Percentiles rank a stretch among this genome's conserved stretches.
Evolutionary conservation across 1,284 basidiomycete genomes (phyloP).

Genomic region (Irpex sp.): DNA sequence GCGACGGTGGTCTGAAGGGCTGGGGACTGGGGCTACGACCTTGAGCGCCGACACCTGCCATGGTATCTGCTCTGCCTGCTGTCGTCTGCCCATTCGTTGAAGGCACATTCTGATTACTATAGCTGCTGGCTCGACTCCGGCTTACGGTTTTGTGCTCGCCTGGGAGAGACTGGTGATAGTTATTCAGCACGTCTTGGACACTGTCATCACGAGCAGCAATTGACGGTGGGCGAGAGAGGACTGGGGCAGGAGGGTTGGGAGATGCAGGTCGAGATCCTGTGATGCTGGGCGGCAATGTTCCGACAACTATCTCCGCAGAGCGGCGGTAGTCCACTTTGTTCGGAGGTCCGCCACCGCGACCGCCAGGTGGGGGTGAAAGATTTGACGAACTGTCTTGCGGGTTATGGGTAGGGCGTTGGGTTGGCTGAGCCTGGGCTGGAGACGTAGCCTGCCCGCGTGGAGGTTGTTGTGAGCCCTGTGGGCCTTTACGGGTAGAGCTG

Average conservation of each 20-base stretch:
- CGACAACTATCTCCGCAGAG: constrained; percentile 73
- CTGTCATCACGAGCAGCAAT: constrained; percentile 35
- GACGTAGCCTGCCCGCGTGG: constrained; percentile 34
- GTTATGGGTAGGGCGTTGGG: constrained; percentile 14
- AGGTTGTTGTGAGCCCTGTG: constrained; percentile 24
- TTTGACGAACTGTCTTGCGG: constrained; percentile 17
- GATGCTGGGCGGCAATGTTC: constrained; percentile 51
- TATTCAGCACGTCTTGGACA: constrained; percentile 69
- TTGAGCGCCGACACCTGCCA: constrained; percentile 77
- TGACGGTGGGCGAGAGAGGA: constrained; percentile 69
- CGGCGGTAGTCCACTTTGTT: constrained; percentile 50
- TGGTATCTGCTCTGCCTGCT: constrained; percentile 56
- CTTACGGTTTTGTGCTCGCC: constrained; percentile 71
- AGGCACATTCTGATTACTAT: constrained; percentile 17
- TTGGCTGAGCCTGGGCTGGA: constrained; percentile 4
- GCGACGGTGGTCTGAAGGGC: constrained; percentile 37
- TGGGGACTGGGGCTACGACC: constrained; percentile 64
- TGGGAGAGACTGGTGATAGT: constrained; percentile 85
- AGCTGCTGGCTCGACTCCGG: constrained; percentile 29
- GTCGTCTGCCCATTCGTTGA: constrained; percentile 25
- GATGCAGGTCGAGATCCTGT: constrained; percentile 64
- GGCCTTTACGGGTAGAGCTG: constrained; percentile 13
- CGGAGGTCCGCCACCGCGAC: constrained; percentile 17
- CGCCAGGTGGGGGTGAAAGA: constrained; percentile 23
- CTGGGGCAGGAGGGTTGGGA: constrained; percentile 66